Base-by-base conservation (phyloP, 495 filamentous ascomycete species). In the Hypoxylon cercidicola region DNA sequence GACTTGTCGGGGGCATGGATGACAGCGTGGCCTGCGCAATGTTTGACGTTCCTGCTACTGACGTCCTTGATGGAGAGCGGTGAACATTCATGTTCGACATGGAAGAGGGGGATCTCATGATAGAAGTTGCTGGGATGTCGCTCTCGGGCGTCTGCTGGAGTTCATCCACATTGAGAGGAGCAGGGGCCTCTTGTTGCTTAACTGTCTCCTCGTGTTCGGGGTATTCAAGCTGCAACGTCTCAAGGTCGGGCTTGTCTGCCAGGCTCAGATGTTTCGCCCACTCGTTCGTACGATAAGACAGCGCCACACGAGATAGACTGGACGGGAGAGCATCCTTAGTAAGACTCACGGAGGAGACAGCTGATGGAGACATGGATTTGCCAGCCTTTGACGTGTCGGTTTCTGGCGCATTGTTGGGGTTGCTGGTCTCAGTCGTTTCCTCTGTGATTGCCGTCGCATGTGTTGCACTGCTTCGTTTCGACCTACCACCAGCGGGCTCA, bases 271-370 rank as follows among this genome's bases (percentile, higher is more conserved):
- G 92, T 70, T 97, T 97, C 0, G 93, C 93, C 94, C 94, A 98
- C 78, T 98, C 93, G 66, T 97, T 96, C 4, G 93, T 97, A 45
- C 94, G 86, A 68, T 95, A 97, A 0, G 88, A 90, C 70, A 90
- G 80, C 0, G 92, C 87, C 10, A 97, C 81, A 52, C 82, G 88
- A 1, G 93, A 93, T n/a, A 88, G 48, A 16, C 78, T 79, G 2
- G 75, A 66, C 2, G 87, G 86, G 3, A 89, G 76, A 25, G 79
- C 78, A 1, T 78, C 78, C 54, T 77, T 81, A 5, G 77, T 79
- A 9, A 84, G 71, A 32, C 78, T 84, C 34, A 67, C 76, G 7
- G 73, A 60, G 2, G 85, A 83, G 25, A 70, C 70, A 9, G 62
- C 66, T 10, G 83, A 85, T 10, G 68, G 64, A 23, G 73, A 58